phyloP scores from a whole-genome alignment of 176 grass and related monocot genomes.

The Hordeum marinum region DNA sequence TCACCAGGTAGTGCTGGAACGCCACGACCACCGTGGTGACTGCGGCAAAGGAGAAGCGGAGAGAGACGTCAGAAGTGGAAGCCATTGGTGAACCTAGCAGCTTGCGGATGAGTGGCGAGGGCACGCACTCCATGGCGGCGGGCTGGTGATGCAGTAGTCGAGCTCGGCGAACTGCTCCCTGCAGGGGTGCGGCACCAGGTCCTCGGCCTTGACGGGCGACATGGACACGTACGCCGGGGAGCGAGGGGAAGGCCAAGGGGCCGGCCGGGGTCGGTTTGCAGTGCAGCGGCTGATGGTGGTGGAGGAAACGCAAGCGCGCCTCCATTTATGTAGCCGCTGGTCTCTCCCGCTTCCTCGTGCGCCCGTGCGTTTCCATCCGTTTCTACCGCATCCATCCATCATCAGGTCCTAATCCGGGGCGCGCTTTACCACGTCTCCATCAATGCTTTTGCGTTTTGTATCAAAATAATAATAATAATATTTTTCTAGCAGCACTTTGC shows the following conservation, averaged over 20 bases:
- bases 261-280: background rate
- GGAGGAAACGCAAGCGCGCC: background rate
- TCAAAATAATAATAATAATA: too few species aligned
- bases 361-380: constrained; percentile 19
- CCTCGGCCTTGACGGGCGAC: constrained; percentile 48
- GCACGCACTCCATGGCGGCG: constrained; percentile 75
- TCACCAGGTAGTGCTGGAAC: constrained; percentile 97
- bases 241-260: background rate
- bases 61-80: too few species aligned
- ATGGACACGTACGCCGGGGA: too few species aligned
- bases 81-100: too few species aligned
- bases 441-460: too few species aligned
- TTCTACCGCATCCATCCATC: background rate
- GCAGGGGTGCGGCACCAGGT: constrained; percentile 44
- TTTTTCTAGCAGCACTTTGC: too few species aligned
- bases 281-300: background rate
- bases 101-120: background rate
- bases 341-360: background rate
- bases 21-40: constrained; percentile 54
- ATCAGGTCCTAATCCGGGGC: background rate
- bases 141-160: constrained; percentile 93
- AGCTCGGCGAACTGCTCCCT: constrained; percentile 68
- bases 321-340: constrained; percentile 25
- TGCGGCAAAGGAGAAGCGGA: too few species aligned
- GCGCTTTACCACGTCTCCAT: background rate